Evolutionary conservation across 2,329 filamentous ascomycete genomes (phyloP), one percentile per base, ranked within the genome.

Genomic region (Ilyonectria mors-panacis): DNA sequence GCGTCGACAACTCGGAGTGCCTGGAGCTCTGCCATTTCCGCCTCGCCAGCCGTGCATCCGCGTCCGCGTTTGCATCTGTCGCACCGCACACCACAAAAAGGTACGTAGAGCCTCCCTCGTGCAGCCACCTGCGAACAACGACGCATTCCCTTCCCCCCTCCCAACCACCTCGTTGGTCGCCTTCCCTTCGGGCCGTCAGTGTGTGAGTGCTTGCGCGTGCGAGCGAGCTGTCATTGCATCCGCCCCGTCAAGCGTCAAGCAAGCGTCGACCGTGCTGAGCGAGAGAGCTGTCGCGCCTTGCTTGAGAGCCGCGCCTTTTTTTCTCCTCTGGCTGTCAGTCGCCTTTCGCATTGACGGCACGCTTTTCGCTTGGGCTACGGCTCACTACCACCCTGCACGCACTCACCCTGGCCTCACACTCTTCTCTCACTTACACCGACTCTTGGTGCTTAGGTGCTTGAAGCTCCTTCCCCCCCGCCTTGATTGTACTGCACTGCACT

Each of bases 341-440:
- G 48, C 53, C 54, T 23, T 37, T 56, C 42, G 51, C 63, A 42
- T 53, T 61, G 61, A 61, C 56, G 57, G 57, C 63, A 62, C 44
- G 44, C 65, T 59, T 42, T 26, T 67, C n/a, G 59, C 59, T 53
- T 61, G 54, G 54, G 35, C 42, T 39, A 63, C 61, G 57, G 56
- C 56, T 64, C 53, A 56, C 63, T 55, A 48, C 55, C 54, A 56
- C 51, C 33, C 50, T 33, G 51, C 42, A 58, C 59, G 53, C 37
- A 44, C 58, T 53, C 65, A 62, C 45, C 33, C 62, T 64, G 58
- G 45, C 47, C 59, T 60, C 50, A 39, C 59, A 60, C 60, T 56
- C 65, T 66, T 64, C 55, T 64, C 55, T 69, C 72, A 76, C 70
- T 76, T 74, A 75, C 71, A 77, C 72, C 70, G 69, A 75, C 73